Conservation (phyloP, 2,329 filamentous ascomycete species). For the Fusarium chlamydosporum region DNA sequence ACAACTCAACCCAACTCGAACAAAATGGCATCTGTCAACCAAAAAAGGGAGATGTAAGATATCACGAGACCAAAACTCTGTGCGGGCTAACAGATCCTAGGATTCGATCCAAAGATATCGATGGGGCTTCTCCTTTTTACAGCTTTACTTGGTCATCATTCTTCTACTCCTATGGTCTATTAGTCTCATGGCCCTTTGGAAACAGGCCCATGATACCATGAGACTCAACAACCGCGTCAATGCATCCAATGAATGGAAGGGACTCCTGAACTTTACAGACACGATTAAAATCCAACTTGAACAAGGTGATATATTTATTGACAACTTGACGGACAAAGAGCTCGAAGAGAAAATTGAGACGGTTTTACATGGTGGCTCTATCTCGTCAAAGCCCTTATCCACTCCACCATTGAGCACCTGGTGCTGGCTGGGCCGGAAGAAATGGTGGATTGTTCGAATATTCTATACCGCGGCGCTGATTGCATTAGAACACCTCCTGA, state of each 20-base stretch:
- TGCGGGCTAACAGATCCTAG: accelerated
- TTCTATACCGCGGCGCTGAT: accelerated
- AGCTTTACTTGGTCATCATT: not conserved
- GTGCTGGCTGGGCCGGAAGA: not conserved
- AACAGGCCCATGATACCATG: not conserved
- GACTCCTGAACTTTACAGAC: not conserved
- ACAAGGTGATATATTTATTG: not conserved
- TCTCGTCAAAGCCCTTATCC: not conserved
- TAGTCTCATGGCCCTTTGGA: not conserved
- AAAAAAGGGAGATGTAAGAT: not conserved
- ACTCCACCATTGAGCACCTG: not conserved
- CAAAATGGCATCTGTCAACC: constrained; percentile 16
- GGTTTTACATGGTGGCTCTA: constrained; percentile 1
- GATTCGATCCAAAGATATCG: not conserved
- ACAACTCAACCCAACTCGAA: not conserved
- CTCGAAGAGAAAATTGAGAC: not conserved
- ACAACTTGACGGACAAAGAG: not conserved
- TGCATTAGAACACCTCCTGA: not conserved
- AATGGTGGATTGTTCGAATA: accelerated
- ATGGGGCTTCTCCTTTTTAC: constrained; percentile 33
- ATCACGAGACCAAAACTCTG: accelerated
- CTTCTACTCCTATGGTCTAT: constrained; percentile 7
- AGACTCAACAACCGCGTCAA: not conserved
- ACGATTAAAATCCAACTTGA: not conserved
- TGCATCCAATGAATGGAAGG: constrained; percentile 5